Evolutionary conservation across 2,329 filamentous ascomycete genomes (phyloP), one percentile per base, ranked within the genome.

Genomic region (Bipolaris gigantea): DNA sequence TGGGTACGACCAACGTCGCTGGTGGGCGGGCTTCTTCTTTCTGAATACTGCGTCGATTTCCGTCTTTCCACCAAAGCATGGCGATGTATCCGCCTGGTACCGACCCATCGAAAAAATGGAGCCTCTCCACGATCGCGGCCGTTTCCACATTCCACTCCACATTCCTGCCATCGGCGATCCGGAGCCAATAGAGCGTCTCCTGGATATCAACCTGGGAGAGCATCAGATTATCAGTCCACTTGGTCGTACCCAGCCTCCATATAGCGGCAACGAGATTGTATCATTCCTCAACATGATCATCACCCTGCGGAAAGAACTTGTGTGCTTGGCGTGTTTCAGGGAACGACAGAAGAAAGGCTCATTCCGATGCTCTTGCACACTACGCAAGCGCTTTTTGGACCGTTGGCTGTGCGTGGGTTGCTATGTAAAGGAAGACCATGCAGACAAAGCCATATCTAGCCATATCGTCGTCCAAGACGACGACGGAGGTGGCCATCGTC

Each of bases 21-120:
- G 55, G 58, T 66, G 56, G 48, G 64, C 62, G n/a, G 67, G 67
- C 11, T 66, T 61, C 48, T 53, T 53, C 5, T 53, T 70, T 5
- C 50, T 62, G 4, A 40, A 48, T 19, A 34, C 35, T 2, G 13
- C 4, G 5, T 64, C 63, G 19, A 55, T 67, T 50, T 52, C 56
- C 3, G 58, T 66, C 2, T 40, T 60, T 39, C 65, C 62, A 38
- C 53, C 56, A n/a, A 45, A 64, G 25, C 40, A 57, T 2, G 21
- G 30, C 1, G 43, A 51, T 11, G 40, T 47, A 25, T 10, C 35
- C 2, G 47, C 51, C 51, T 61, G 60, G 57, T 11, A 56, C 30
- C 25, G 54, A 5, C 48, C 55, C 8, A 21, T 45, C 16, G 19
- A 49, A 25, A 15, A 42, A 5, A 36, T 41, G 41, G 25, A 39